phyloP scores from a whole-genome alignment of 306 rosid species.

The Clitoria ternatea region DNA sequence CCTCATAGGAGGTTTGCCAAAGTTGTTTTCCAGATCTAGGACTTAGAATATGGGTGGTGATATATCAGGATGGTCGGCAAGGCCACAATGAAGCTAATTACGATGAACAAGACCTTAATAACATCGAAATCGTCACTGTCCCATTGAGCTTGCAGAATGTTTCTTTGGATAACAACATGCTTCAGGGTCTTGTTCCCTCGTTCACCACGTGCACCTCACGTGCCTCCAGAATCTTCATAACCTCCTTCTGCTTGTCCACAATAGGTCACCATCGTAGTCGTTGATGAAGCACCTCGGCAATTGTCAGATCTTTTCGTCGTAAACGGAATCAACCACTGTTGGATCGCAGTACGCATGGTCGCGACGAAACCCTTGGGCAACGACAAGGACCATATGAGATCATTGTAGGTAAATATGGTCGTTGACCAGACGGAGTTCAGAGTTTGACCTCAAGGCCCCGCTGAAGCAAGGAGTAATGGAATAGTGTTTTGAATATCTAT shows the following conservation, averaged over 20 bases:
- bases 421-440: slow-evolving; percentile 38
- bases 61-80: slow-evolving; percentile 94
- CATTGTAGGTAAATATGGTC: slow-evolving; percentile 45
- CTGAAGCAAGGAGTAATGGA: slow-evolving; percentile 32
- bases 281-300: slow-evolving; percentile 42
- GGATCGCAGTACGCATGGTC: slow-evolving; percentile 67
- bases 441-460: slow-evolving; percentile 46
- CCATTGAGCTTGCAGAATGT: no score
- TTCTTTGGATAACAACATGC: no score
- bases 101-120: slow-evolving; percentile 94
- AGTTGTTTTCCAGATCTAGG: no score
- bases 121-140: slow-evolving; percentile 57
- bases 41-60: slow-evolving; percentile 96
- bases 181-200: no score
- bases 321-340: background rate
- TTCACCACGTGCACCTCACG: slow-evolving; percentile 60
- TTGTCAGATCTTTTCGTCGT: slow-evolving; percentile 47
- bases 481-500: slow-evolving; percentile 9
- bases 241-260: slow-evolving; percentile 62
- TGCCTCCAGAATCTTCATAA: slow-evolving; percentile 35
- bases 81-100: slow-evolving; percentile 62
- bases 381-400: slow-evolving; percentile 56
- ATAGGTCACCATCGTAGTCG: slow-evolving; percentile 62
- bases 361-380: slow-evolving; percentile 55
- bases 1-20: no score